Percentiles rank a stretch among this genome's conserved stretches.
phyloP scores from a whole-genome alignment of 192 early-diverging fungal species.

The Jimgerdemannia lactiflua region DNA sequence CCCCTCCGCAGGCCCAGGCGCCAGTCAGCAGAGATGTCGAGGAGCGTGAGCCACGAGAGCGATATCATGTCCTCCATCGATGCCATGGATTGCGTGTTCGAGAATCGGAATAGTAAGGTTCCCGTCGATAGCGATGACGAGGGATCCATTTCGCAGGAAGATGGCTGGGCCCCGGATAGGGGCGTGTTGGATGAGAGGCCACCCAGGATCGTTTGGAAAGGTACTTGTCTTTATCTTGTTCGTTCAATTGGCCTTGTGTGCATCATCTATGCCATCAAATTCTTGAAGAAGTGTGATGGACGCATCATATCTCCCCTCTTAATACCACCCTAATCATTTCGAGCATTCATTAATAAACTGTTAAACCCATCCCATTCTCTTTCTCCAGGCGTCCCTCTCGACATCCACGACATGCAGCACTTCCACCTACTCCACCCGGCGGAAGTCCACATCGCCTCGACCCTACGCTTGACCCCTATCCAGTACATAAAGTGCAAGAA shows the following conservation, averaged over 20 bases:
- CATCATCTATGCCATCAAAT: too few species aligned
- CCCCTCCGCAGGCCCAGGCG: not conserved
- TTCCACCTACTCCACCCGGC: constrained; percentile 55
- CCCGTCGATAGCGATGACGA: not conserved
- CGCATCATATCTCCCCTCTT: too few species aligned
- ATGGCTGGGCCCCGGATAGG: not conserved
- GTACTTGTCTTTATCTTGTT: not conserved
- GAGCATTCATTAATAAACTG: not conserved
- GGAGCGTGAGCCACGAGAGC: not conserved
- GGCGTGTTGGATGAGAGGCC: not conserved
- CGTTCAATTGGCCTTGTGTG: too few species aligned
- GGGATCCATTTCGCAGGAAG: not conserved
- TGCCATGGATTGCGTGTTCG: not conserved
- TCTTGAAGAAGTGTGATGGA: too few species aligned
- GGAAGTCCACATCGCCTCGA: constrained; percentile 72
- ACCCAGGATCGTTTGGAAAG: not conserved
- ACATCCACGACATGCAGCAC: constrained; percentile 33
- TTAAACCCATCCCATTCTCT: not conserved
- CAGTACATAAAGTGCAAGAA: constrained; percentile 84
- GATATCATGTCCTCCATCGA: not conserved
- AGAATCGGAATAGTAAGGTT: not conserved
- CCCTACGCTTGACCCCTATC: constrained; percentile 77
- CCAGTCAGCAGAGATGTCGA: not conserved
- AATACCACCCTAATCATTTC: too few species aligned
- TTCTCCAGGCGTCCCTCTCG: constrained; percentile 34